Percentiles rank a stretch among this genome's conserved stretches.
These are phyloP conservation scores for Kokia cookei DNA, from an alignment of 441 rosid species.

Conservation along the genomic window DNA sequence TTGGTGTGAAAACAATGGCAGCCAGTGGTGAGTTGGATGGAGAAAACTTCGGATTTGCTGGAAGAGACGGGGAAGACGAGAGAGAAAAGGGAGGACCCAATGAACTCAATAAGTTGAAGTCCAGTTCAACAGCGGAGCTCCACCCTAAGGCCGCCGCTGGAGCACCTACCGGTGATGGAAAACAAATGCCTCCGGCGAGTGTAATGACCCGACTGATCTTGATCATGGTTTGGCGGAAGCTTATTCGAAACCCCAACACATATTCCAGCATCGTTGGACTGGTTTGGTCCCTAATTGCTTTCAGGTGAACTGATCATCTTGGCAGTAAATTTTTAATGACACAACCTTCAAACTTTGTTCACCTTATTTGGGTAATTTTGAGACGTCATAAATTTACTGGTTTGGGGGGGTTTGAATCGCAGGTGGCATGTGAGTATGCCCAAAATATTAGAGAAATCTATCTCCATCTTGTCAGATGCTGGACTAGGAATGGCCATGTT, in stretches of 20 bases:
- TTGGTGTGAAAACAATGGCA: constrained; percentile 22
- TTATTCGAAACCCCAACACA: constrained; percentile 68
- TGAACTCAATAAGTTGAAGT: constrained; percentile 39
- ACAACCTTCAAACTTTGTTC: not conserved
- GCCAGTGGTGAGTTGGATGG: constrained; percentile 39
- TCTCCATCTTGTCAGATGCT: constrained; percentile 63
- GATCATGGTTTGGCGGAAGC: constrained; percentile 77
- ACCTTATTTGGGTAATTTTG: not conserved
- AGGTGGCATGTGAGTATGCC: constrained; percentile 81
- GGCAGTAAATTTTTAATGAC: not conserved
- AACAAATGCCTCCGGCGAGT: constrained; percentile 61
- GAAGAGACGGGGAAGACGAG: constrained; percentile 28
- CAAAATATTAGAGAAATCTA: constrained; percentile 42
- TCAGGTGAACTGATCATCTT: constrained; percentile 19
- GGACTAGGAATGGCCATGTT: constrained; percentile 67
- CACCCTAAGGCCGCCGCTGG: constrained; percentile 18
- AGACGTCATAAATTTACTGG: not conserved
- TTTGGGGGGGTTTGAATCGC: constrained; percentile 17
- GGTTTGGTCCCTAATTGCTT: constrained; percentile 57
- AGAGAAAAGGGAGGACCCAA: constrained; percentile 39
- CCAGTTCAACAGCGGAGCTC: not conserved
- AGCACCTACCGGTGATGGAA: constrained; percentile 18
- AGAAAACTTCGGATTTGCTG: constrained; percentile 39
- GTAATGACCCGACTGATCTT: constrained; percentile 62
- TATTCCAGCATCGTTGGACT: constrained; percentile 66